Evolutionary conservation across 2,329 filamentous ascomycete species (phyloP).

Genomic region (Colletotrichum nymphaeae): DNA sequence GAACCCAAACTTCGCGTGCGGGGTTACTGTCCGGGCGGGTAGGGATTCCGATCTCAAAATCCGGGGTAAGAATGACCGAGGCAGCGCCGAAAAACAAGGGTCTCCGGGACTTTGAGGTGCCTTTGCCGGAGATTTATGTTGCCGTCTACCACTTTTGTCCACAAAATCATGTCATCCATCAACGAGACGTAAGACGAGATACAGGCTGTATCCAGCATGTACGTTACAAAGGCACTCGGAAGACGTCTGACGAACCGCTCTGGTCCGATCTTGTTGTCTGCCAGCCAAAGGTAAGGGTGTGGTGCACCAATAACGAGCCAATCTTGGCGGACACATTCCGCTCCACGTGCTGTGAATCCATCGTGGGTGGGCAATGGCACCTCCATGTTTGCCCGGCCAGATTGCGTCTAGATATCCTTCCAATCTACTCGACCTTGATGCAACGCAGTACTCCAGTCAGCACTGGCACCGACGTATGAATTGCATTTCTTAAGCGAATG

Average conservation of each 20-base stretch:
- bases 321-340: neutral
- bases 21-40: constrained; percentile 12
- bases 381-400: neutral
- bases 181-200: neutral
- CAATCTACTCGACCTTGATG: neutral
- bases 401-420: neutral
- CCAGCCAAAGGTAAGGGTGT: neutral
- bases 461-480: neutral
- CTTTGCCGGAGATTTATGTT: constrained; percentile 1
- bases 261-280: neutral
- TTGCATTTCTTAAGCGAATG: neutral
- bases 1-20: constrained; percentile 14
- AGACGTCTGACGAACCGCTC: neutral
- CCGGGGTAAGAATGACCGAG: constrained; percentile 24
- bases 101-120: constrained; percentile 2
- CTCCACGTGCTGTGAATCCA: neutral
- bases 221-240: neutral
- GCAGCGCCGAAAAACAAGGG: constrained; percentile 12
- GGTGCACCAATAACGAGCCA: neutral
- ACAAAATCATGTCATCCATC: no score
- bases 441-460: neutral
- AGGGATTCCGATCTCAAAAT: constrained; percentile 15
- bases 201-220: neutral
- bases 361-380: neutral
- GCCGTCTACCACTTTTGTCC: neutral